Base-by-base conservation (phyloP, 306 rosid species). In the Pterocarpus santalinus region DNA sequence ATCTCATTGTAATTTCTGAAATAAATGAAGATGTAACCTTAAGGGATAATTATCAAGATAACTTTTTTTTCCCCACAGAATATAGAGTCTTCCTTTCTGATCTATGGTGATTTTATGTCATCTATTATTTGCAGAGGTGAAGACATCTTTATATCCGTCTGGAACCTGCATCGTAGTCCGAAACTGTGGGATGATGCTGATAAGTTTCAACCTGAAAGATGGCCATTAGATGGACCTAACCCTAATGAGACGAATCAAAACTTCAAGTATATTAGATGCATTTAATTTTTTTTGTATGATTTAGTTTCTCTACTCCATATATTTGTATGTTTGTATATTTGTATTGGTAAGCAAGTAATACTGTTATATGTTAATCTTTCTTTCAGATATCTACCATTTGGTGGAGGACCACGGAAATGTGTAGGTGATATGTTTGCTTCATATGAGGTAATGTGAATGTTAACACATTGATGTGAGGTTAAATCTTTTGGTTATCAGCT, bases 141-240 rank as follows among this genome's bases (percentile, higher is more conserved):
- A 88, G 99, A 95, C 82, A 90, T 93, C 62, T 95, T 95, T 79
- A 95, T 95, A 78, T 95, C 95, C 36, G 83, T 90, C 46, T 95
- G 99, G 99, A 95, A 93, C 87, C 87, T 95, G 69, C 99, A 95
- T 89, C 97, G 90, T 35, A 82, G 98, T 88, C 97, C 97, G 76
- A 78, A 75, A 55, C 82, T 76, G 65, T 95, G 99, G 99, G 97
- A 93, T 5, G 90, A 78, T 34, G 94, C 98, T n/a, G 97, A 93
- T 28, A 85, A 88, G 83, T 95, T 95, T 79, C 82, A 84, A 72
- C 98, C 99, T 1, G 99, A 95, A 86, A 95, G 98, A 83, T 95
- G 99, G 98, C 86, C 96, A 34, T 86, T 95, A 72, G 98, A 93
- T 83, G 98, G 97, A 83, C 98, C 99, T 75, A 95, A 89, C 86